A percentile compares a stretch with the other conserved stretches of the same genome.
Conservation (phyloP, 345 rosid genomes). For the Gossypium longicalyx region DNA sequence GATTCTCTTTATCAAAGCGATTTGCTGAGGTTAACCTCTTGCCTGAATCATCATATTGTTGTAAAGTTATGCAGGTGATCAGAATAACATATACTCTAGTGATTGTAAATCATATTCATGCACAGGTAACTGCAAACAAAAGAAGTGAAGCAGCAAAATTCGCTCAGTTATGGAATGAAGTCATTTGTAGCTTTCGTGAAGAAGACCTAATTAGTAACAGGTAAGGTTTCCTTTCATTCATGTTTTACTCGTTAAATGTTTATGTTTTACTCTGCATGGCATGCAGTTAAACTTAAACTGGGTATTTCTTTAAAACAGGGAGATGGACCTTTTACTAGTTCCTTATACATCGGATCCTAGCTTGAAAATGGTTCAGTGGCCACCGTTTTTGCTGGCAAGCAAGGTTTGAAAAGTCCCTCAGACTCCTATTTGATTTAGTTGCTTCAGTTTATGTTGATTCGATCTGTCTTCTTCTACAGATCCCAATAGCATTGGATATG, state of each 20-base stretch:
- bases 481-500: constrained; percentile 93
- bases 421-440: constrained; percentile 4
- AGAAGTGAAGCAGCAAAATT: constrained; percentile 99
- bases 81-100: constrained; percentile 1
- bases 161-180: constrained; percentile 98
- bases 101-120: constrained; percentile 19
- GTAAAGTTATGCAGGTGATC: constrained; percentile 6
- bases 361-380: constrained; percentile 95
- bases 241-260: constrained; percentile 5
- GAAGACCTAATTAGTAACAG: constrained; percentile 97
- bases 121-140: constrained; percentile 73
- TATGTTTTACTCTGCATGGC: constrained; percentile 4
- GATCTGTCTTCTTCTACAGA: constrained; percentile 41
- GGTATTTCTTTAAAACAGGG: constrained; percentile 48
- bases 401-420: constrained; percentile 51
- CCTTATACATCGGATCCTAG: constrained; percentile 91
- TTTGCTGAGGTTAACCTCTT: constrained; percentile 63
- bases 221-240: constrained; percentile 36
- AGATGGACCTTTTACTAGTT: constrained; percentile 93
- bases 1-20: constrained; percentile 80
- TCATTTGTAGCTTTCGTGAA: constrained; percentile 91
- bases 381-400: constrained; percentile 95
- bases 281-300: constrained; percentile 24
- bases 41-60: constrained; percentile 7
- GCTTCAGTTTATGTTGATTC: constrained; percentile 13